Conservation (phyloP, 2,329 filamentous ascomycete genomes). For the Ophiocordyceps camponoti-leonardi region DNA sequence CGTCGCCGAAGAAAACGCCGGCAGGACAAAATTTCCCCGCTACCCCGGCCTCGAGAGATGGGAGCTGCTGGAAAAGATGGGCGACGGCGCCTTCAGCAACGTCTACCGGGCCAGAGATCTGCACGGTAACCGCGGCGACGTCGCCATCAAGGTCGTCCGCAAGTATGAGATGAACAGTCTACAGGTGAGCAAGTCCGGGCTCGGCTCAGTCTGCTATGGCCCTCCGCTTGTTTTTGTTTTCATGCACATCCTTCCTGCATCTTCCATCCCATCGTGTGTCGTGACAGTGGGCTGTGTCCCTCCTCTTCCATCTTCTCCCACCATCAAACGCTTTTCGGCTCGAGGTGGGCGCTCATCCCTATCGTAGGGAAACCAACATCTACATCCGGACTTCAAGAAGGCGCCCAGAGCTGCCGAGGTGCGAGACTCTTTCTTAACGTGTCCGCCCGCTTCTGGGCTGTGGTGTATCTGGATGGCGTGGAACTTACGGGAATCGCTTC, state of each 20-base stretch:
- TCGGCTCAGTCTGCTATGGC: not conserved
- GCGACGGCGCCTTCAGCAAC: conserved; percentile 96
- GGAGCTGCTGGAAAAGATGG: conserved; percentile 90
- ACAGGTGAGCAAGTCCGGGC: conserved; percentile 59
- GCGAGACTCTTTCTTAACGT: conserved; percentile 35
- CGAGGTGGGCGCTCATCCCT: conserved; percentile 25
- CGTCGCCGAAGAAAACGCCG: conserved; percentile 81
- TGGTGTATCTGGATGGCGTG: conserved; percentile 8
- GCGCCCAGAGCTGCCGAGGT: conserved; percentile 95
- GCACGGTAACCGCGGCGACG: conserved; percentile 55
- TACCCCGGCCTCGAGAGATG: conserved; percentile 39
- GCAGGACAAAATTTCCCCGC: conserved; percentile 65
- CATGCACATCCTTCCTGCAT: conserved; percentile 1
- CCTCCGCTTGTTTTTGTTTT: conserved; percentile 5
- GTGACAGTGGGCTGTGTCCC: not conserved
- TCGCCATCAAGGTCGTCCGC: conserved; percentile 95
- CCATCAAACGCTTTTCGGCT: conserved; percentile 10
- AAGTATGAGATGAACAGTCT: conserved; percentile 98
- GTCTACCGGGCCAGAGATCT: conserved; percentile 79
- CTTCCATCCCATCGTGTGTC: not conserved
- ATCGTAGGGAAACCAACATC: conserved; percentile 68
- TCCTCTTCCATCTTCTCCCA: not conserved
- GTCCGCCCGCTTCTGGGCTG: conserved; percentile 10
- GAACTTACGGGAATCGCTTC: conserved; percentile 4
- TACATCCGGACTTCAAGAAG: conserved; percentile 94